Evolutionary conservation across 2,329 filamentous ascomycete species (phyloP).

Genomic region (Escovopsis sp.): DNA sequence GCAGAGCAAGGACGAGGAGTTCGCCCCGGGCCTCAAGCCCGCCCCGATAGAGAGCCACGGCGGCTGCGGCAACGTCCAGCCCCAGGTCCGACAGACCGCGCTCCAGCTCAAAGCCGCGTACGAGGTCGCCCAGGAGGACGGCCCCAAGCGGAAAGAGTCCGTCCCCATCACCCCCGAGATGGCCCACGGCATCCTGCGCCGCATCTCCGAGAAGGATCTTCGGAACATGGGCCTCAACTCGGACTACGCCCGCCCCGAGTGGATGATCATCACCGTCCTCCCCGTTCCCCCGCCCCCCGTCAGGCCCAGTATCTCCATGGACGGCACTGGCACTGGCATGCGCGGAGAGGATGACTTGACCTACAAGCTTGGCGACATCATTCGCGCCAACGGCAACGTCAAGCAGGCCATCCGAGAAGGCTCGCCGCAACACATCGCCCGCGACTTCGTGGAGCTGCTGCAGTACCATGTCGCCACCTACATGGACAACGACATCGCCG

Average conservation of each 20-base stretch:
- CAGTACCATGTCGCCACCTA: slow-evolving; percentile 98
- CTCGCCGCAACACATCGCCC: slow-evolving; percentile 76
- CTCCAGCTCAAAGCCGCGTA: slow-evolving; percentile 65
- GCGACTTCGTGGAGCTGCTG: slow-evolving; percentile 79
- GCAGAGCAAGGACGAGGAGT: slow-evolving; percentile 53
- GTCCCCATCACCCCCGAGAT: slow-evolving; percentile 68
- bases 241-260: slow-evolving; percentile 91
- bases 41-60: slow-evolving; percentile 48
- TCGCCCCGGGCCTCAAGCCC: slow-evolving; percentile 44
- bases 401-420: slow-evolving; percentile 82
- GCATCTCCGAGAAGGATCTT: slow-evolving; percentile 69
- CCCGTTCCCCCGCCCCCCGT: slow-evolving; percentile 93
- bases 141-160: slow-evolving; percentile 59
- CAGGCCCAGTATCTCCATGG: slow-evolving; percentile 91
- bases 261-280: slow-evolving; percentile 93
- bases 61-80: slow-evolving; percentile 85
- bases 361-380: slow-evolving; percentile 96
- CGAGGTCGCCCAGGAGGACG: slow-evolving; percentile 53
- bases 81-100: slow-evolving; percentile 73
- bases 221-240: slow-evolving; percentile 80
- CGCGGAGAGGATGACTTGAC: slow-evolving; percentile 98
- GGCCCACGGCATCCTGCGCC: slow-evolving; percentile 73
- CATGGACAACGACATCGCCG: slow-evolving; percentile 99
- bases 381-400: slow-evolving; percentile 92
- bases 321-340: slow-evolving; percentile 80